Conservation (phyloP, 2,329 filamentous ascomycete genomes). For the Pyrenophora seminiperda region DNA sequence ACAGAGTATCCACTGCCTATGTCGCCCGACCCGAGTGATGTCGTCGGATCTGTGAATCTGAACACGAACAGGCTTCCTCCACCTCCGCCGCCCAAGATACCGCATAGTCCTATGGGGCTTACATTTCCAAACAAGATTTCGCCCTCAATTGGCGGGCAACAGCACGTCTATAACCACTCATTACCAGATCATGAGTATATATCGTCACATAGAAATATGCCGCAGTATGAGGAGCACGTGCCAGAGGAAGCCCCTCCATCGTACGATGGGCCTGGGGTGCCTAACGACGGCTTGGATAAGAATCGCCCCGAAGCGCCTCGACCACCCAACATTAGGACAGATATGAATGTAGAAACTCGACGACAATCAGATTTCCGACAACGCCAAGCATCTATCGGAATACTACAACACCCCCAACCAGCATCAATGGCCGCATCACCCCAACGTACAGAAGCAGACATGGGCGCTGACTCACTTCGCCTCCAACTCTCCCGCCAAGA, state of each 20-base stretch:
- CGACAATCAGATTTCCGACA: constrained; percentile 29
- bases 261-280: constrained; percentile 39
- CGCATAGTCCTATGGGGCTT: constrained; percentile 30
- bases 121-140: constrained; percentile 13
- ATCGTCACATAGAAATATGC: constrained; percentile 8
- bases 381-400: constrained; percentile 40
- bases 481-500: constrained; percentile 43
- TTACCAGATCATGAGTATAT: constrained; percentile 12
- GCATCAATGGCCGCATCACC: constrained; percentile 48
- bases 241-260: constrained; percentile 43
- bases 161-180: constrained; percentile 18
- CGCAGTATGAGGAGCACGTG: constrained; percentile 29
- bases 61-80: constrained; percentile 24
- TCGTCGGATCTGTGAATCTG: constrained; percentile 32
- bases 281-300: constrained; percentile 42
- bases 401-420: constrained; percentile 48
- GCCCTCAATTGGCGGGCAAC: constrained; percentile 16
- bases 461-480: constrained; percentile 45
- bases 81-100: constrained; percentile 30
- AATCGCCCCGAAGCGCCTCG: constrained; percentile 32
- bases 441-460: constrained; percentile 42
- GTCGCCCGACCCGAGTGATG: constrained; percentile 26
- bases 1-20: constrained; percentile 37
- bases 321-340: constrained; percentile 40
- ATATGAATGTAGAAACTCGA: constrained; percentile 18